Evolutionary conservation across 768 basidiomycete genomes (phyloP).

Genomic region (Russula sp.): DNA sequence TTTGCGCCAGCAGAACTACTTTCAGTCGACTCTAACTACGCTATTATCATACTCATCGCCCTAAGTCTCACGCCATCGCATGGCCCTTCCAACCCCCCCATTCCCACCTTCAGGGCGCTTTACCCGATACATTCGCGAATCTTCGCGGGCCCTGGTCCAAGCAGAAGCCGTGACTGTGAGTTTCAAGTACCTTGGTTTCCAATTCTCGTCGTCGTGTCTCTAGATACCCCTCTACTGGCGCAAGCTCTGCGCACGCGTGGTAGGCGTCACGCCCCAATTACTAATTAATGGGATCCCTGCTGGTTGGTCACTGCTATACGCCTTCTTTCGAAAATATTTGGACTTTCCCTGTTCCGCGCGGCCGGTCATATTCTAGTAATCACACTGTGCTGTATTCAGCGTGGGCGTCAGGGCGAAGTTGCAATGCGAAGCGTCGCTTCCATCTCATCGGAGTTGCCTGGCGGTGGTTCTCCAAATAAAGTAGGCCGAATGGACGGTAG

Average conservation of each 20-base stretch:
- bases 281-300: not conserved
- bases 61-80: not conserved
- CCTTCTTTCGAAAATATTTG: not conserved
- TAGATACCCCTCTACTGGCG: not conserved
- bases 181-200: constrained; percentile 14
- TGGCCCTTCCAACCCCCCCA: constrained; percentile 15
- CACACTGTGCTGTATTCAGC: not conserved
- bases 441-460: not conserved
- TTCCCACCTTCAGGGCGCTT: constrained; percentile 46
- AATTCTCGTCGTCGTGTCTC: not conserved
- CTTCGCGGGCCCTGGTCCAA: constrained; percentile 44
- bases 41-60: not conserved
- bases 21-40: not conserved
- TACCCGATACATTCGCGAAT: constrained; percentile 47
- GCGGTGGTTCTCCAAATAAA: not conserved
- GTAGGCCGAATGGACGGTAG: not conserved
- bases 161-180: constrained; percentile 49
- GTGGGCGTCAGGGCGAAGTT: not conserved
- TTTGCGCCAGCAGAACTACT: not conserved
- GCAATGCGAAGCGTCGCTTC: not conserved
- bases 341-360: not conserved
- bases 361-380: not conserved
- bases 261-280: not conserved
- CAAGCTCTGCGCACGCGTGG: not conserved
- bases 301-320: not conserved